Base-by-base conservation (phyloP, 148 eudicot species). In the Chenopodium suecicum region DNA sequence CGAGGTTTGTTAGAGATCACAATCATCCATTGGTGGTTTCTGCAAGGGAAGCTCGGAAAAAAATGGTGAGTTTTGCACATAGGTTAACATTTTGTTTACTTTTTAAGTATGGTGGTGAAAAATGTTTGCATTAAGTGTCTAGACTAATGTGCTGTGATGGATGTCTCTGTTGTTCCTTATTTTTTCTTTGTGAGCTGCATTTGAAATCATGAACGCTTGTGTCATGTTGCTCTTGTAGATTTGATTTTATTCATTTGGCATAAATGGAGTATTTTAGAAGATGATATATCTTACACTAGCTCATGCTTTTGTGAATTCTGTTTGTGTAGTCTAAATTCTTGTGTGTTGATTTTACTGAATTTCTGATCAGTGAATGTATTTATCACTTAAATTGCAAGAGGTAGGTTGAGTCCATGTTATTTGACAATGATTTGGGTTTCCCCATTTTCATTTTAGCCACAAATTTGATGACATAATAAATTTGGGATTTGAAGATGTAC, bases 11-110 rank as follows among this genome's bases (percentile, higher is more conserved):
- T 27, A 86, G 78, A 69, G 86, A 81, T 9, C 88, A 86, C 58
- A 86, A 81, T 70, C 88, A 86, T 47, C 86, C 86, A 4, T 79
- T 86, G 12, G 86, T 83, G 65, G 56, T 83, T 41, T 75, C 80
- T 23, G 73, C 80, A 1, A 70, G 84, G n/a, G 86, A 83, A 67
- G 77, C 78, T 81, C 86, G 86, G 16, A 82, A 63, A 20, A 56
- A 75, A 13, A 23, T 81, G 86, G 88, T 86, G 72, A 71, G 65
- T 46, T 75, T 50, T 37, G 22, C 44, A 19, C 0, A 34, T 8
- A 3, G 17, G 2, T 10, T 70, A 37, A 74, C 60, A 74, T 47
- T 19, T 47, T 23, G 32, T 48, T 48, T 29, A 1, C 41, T 27
- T n/a, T 13, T 50, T 0, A 74, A 48, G 34, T 74, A 48, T 74